Evolutionary conservation across 306 rosid genomes (phyloP).

Genomic region (Fragaria ananassa): DNA sequence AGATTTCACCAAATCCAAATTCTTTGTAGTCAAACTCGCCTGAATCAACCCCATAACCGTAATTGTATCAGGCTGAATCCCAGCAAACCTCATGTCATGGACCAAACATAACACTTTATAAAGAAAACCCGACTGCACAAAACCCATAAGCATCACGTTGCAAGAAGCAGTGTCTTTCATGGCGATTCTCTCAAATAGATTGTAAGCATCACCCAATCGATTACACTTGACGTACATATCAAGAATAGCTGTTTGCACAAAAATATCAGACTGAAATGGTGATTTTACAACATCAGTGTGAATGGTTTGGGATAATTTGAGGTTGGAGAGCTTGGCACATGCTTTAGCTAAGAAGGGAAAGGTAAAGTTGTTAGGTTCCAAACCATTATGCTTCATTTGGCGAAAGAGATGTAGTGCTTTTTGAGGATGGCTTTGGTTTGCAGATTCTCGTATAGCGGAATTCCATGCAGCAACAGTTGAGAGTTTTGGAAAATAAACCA

Average conservation of each 20-base stretch:
- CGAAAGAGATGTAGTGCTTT: slow-evolving; percentile 41
- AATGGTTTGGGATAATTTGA: slow-evolving; percentile 37
- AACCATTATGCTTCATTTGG: slow-evolving; percentile 42
- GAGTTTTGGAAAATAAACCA: slow-evolving; percentile 23
- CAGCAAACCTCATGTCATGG: slow-evolving; percentile 46
- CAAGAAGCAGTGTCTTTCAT: slow-evolving; percentile 51
- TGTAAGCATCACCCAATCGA: slow-evolving; percentile 38
- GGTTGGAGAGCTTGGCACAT: slow-evolving; percentile 42
- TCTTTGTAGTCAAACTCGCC: slow-evolving; percentile 27
- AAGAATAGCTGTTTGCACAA: slow-evolving; percentile 49
- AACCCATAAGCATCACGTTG: slow-evolving; percentile 62
- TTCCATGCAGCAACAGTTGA: slow-evolving; percentile 34
- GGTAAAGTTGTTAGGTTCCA: slow-evolving; percentile 47
- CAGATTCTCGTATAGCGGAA: slow-evolving; percentile 36
- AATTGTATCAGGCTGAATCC: slow-evolving; percentile 48
- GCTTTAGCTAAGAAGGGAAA: slow-evolving; percentile 49
- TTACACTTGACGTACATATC: slow-evolving; percentile 50
- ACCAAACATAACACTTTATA: slow-evolving; percentile 37
- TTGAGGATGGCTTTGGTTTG: slow-evolving; percentile 35
- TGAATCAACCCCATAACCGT: slow-evolving; percentile 48
- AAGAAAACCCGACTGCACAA: slow-evolving; percentile 35
- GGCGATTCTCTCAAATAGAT: slow-evolving; percentile 49
- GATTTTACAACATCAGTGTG: slow-evolving; percentile 50
- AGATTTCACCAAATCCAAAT: slow-evolving; percentile 34
- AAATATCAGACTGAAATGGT: slow-evolving; percentile 32